These are phyloP conservation scores for Puccinia triticina DNA, from an alignment of 1,284 basidiomycete species.

Conservation along the genomic window DNA sequence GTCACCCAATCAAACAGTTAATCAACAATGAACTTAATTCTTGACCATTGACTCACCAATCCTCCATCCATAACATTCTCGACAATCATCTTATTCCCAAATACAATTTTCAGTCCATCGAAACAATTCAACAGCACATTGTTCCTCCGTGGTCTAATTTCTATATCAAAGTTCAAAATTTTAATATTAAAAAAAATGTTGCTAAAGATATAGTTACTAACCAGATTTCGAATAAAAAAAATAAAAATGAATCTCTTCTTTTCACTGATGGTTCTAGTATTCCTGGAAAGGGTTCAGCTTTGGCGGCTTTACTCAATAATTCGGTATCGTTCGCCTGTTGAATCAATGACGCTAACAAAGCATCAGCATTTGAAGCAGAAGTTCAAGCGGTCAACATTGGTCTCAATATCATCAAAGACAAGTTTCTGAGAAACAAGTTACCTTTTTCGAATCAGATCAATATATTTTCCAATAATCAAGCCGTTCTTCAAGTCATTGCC, in stretches of 20 bases:
- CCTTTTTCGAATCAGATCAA: not conserved
- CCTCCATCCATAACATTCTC: too few species aligned
- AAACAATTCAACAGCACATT: not conserved
- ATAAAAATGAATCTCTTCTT: not conserved
- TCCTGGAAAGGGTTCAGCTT: not conserved
- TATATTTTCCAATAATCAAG: not conserved
- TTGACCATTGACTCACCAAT: too few species aligned
- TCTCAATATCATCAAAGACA: not conserved
- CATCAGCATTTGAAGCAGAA: slow-evolving; percentile 10
- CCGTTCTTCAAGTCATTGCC: not conserved
- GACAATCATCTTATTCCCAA: too few species aligned
- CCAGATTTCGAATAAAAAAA: not conserved
- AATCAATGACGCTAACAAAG: not conserved
- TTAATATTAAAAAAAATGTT: not conserved
- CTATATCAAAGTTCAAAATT: not conserved
- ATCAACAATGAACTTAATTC: too few species aligned
- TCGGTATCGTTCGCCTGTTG: not conserved
- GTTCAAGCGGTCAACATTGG: not conserved
- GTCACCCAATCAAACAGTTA: too few species aligned
- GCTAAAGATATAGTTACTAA: not conserved
- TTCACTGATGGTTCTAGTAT: not conserved
- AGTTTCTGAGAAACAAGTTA: not conserved
- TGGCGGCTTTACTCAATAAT: not conserved
- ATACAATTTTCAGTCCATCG: not conserved
- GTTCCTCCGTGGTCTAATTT: not conserved